Evolutionary conservation across 441 rosid genomes (phyloP).

Genomic region (Corymbia calophylla): DNA sequence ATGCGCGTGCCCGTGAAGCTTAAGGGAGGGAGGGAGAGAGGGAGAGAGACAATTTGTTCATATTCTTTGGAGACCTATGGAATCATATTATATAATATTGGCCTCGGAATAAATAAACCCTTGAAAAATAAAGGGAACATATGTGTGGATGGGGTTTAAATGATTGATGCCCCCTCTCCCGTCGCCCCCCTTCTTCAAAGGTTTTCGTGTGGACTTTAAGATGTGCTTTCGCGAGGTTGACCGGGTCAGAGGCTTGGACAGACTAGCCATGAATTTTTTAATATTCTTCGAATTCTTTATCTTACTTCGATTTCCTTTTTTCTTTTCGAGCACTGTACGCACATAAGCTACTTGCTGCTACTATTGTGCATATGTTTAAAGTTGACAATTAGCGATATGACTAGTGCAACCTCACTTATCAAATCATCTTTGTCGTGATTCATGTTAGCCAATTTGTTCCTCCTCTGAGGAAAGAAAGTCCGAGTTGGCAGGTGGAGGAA

Average conservation of each 20-base stretch:
- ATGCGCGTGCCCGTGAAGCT: background rate
- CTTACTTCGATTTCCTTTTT: background rate
- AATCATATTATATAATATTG: background rate
- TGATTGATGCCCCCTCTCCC: background rate
- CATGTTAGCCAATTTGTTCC: background rate
- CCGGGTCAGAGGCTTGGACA: background rate
- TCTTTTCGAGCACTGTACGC: background rate
- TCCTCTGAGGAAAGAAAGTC: background rate
- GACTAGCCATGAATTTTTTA: background rate
- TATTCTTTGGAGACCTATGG: background rate
- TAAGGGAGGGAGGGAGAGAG: background rate
- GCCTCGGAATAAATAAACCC: background rate
- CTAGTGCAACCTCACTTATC: rapidly evolving
- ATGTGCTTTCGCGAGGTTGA: background rate
- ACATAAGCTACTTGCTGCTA: background rate
- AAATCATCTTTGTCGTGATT: background rate
- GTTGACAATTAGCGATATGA: background rate
- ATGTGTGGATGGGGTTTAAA: slow-evolving; percentile 3
- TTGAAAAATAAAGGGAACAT: background rate
- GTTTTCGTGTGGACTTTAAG: background rate
- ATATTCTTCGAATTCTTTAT: background rate
- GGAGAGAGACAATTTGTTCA: too few relatives aligned
- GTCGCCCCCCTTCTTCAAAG: background rate
- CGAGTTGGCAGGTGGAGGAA: slow-evolving; percentile 10
- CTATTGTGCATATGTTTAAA: background rate